phyloP scores from a whole-genome alignment of 225 moss, liverwort and hornwort species.

The Sphagnum tenellum region DNA sequence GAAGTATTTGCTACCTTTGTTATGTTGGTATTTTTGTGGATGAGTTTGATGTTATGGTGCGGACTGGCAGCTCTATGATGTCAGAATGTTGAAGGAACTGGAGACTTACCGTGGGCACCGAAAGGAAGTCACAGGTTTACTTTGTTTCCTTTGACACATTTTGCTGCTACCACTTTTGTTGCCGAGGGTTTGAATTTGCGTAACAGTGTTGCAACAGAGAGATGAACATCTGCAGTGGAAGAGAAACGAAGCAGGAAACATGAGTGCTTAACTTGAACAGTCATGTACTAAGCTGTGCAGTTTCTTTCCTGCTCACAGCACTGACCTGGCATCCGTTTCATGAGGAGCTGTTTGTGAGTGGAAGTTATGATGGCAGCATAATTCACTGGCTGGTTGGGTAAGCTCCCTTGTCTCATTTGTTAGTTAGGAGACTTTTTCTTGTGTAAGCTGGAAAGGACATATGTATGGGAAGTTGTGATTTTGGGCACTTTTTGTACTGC shows the following conservation, averaged over 20 bases:
- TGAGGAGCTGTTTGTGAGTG: conserved; percentile 98
- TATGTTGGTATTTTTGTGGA: not conserved
- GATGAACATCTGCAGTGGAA: no score
- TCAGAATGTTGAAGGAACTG: conserved; percentile 87
- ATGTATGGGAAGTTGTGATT: no score
- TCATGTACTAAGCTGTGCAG: no score
- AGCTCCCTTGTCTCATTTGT: not conserved
- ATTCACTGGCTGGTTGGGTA: conserved; percentile 99
- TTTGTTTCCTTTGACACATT: not conserved
- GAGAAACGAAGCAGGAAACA: no score
- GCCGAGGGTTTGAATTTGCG: no score
- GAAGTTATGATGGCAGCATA: conserved; percentile 98
- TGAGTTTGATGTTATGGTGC: not conserved
- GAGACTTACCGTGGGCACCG: conserved; percentile 96
- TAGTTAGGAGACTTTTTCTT: no score
- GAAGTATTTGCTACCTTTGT: not conserved
- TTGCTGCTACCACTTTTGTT: not conserved
- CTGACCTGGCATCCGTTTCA: conserved; percentile 99
- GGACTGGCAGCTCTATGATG: conserved; percentile 77
- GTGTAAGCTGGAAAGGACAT: not conserved
- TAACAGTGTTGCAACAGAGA: no score
- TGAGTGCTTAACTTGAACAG: no score
- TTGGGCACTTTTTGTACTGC: no score
- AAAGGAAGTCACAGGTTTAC: conserved; percentile 88
- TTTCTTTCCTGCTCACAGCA: conserved; percentile 28